These are phyloP conservation scores for Neurospora hispaniola DNA, from an alignment of 495 filamentous ascomycete species.

Conservation along the genomic window DNA sequence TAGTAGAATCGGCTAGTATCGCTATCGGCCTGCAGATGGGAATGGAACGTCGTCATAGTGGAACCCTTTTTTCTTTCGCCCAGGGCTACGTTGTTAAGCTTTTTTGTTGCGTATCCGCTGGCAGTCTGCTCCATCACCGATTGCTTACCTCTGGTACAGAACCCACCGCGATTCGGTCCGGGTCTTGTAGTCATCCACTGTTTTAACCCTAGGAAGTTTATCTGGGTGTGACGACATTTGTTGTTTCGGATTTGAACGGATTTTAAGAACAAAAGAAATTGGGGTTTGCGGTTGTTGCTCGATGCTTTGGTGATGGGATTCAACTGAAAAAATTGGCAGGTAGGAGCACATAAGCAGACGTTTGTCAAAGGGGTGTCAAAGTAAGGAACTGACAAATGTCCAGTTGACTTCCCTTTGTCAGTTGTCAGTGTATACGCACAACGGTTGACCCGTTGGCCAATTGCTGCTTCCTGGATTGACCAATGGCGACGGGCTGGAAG, in stretches of 20 bases:
- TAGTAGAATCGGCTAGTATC: background rate
- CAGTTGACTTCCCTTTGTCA: background rate
- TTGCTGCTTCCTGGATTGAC: background rate
- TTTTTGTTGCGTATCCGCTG: background rate
- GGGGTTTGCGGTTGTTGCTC: background rate
- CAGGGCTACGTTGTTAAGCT: background rate
- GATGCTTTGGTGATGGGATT: background rate
- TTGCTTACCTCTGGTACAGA: background rate
- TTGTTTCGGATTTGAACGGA: background rate
- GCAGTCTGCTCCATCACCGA: background rate
- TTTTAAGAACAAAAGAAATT: too few relatives aligned
- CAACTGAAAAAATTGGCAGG: background rate
- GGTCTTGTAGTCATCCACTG: background rate
- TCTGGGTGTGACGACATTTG: background rate
- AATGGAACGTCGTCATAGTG: background rate
- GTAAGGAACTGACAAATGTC: background rate
- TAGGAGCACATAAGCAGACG: background rate
- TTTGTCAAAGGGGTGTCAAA: background rate
- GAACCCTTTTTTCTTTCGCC: background rate
- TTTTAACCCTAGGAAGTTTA: background rate
- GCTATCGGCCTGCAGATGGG: background rate
- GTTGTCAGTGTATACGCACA: background rate
- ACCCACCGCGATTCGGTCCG: background rate
- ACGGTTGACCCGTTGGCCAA: background rate
- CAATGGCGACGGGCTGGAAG: background rate